These are phyloP conservation scores for Porogramme epimiltina DNA, from an alignment of 1,284 basidiomycete species.

Conservation along the genomic window DNA sequence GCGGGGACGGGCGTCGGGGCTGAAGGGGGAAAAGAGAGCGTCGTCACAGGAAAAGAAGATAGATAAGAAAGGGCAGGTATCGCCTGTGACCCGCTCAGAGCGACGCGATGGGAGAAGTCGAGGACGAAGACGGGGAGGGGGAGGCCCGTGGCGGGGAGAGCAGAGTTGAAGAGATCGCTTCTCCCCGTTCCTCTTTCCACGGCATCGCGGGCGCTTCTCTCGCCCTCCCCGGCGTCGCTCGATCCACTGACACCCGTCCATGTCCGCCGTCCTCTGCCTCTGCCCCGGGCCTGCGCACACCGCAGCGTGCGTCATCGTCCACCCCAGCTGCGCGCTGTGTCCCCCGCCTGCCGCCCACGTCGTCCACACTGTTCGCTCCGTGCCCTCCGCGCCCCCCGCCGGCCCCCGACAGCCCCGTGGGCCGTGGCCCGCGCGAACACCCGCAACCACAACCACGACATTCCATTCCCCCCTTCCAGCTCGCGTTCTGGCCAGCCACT, in stretches of 20 bases:
- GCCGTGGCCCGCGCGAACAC: background rate
- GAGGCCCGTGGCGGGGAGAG: conserved; percentile 5
- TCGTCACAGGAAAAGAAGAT: conserved; percentile 20
- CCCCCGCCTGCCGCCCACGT: too few relatives aligned
- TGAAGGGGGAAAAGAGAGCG: conserved; percentile 20
- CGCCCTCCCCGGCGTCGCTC: too few relatives aligned
- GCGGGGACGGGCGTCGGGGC: conserved; percentile 12
- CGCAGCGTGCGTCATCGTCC: too few relatives aligned
- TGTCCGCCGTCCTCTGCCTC: too few relatives aligned
- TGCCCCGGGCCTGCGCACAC: too few relatives aligned
- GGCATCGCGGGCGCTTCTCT: too few relatives aligned
- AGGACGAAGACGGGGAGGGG: conserved; percentile 3
- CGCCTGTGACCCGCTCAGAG: conserved; percentile 27
- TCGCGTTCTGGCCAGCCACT: background rate
- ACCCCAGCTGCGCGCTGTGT: too few relatives aligned
- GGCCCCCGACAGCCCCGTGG: background rate
- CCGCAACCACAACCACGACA: background rate
- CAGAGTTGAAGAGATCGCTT: background rate
- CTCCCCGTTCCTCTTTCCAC: too few relatives aligned
- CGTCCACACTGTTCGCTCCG: too few relatives aligned
- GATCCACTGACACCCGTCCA: too few relatives aligned
- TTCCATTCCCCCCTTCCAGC: background rate
- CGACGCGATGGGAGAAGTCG: conserved; percentile 15
- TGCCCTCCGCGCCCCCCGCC: too few relatives aligned
- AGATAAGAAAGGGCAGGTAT: conserved; percentile 23